Evolutionary conservation across 2,329 filamentous ascomycete genomes (phyloP), one percentile per base, ranked within the genome.

Genomic region (Phymatotrichopsis omnivora): DNA sequence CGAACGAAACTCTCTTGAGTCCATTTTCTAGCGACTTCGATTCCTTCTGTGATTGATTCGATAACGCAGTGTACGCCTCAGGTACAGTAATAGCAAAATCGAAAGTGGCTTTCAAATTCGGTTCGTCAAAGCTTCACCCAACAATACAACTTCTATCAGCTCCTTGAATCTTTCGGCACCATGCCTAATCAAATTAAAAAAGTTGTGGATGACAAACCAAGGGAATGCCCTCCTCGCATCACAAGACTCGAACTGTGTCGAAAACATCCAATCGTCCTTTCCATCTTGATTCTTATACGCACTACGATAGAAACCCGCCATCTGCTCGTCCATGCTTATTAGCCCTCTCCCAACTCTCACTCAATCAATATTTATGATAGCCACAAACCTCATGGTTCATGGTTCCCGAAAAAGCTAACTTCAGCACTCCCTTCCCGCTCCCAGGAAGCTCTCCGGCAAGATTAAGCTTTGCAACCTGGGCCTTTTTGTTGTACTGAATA

Each of bases 221-320:
- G 91, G 91, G 67, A 98, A 95, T 7, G 91, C 89, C 56, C 87
- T 75, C 55, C 91, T 81, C 51, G 91, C 91, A 66, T 98, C 91
- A 60, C 86, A 94, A 34, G 87, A 82, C 70, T 98, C 91, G 61
- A 98, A 98, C 63, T 98, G 91, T 37, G 91, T 98, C 69, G 85
- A 93, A 65, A 94, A 71, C 83, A 89, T 87, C 57, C 68, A 55
- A 17, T 57, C 55, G 12, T 53, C 48, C 23, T 54, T 49, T 23
- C 49, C 51, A 7, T 55, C 51, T 14, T 30, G 45, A 14, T 87
- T 85, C 70, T 85, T 93, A 67, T 98, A 98, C 68, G 91, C 86
- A 60, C 84, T 87, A 55, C 86, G 79, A 66, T 91, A 94, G 71
- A 94, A 94, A 30, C 87, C 86, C 48, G 84, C 81, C 85, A 94